A percentile compares a stretch with the other conserved stretches of the same genome.
These are phyloP conservation scores for Lycium ferocissimum DNA, from an alignment of 257 asterid genomes.

Conservation along the genomic window DNA sequence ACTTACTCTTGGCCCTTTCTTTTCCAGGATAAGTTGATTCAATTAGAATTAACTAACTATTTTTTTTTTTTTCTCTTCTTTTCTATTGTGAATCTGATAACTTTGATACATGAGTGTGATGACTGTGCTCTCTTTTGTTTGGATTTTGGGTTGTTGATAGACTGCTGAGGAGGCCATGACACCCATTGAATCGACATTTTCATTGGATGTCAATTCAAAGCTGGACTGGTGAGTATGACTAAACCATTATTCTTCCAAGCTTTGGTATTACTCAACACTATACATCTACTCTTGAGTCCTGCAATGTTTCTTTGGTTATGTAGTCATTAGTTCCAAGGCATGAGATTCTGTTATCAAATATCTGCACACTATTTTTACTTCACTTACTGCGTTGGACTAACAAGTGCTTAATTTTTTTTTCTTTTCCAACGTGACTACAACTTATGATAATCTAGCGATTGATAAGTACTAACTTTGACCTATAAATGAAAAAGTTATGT, in stretches of 20 bases:
- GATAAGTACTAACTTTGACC: background rate
- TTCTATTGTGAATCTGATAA: background rate
- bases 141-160: conserved; percentile 52
- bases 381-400: background rate
- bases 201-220: conserved; percentile 92
- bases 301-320: background rate
- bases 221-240: conserved; percentile 74
- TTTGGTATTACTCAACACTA: background rate
- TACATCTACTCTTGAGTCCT: background rate
- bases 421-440: background rate
- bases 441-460: background rate
- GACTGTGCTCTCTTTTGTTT: conserved; percentile 8
- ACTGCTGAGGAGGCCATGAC: conserved; percentile 99
- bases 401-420: background rate
- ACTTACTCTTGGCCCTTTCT: background rate
- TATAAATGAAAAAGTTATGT: background rate
- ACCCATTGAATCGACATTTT: conserved; percentile 96
- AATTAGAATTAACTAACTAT: background rate
- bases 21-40: background rate
- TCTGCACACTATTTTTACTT: background rate
- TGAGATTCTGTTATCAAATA: conserved; percentile 8
- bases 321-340: background rate
- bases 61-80: background rate
- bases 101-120: background rate
- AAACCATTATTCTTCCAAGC: background rate